Conservation (phyloP, 2,329 filamentous ascomycete species). For the Sodiomyces alkalinus region DNA sequence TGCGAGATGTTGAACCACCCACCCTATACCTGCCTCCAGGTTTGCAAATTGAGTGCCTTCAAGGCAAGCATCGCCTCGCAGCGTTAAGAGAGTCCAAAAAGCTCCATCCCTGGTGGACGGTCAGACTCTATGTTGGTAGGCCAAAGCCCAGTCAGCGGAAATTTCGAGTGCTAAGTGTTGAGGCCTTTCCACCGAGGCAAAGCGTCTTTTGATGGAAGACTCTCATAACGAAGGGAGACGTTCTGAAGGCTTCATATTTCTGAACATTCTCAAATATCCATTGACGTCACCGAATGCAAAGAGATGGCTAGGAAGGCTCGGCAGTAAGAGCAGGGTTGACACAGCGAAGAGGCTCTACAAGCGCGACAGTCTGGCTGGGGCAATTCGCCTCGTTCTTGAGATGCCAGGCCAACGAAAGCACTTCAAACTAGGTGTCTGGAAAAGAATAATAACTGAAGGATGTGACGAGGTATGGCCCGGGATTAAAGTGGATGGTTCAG, state of each 20-base stretch:
- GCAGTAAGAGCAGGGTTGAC: too few relatives aligned
- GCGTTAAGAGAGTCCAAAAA: background rate
- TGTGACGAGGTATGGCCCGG: background rate
- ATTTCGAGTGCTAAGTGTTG: background rate
- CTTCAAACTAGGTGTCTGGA: background rate
- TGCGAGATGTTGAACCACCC: background rate
- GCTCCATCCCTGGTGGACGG: background rate
- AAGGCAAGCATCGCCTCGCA: background rate
- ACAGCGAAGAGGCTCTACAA: background rate
- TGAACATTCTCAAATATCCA: background rate
- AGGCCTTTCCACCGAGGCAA: background rate
- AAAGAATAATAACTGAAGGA: too few relatives aligned
- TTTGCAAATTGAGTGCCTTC: background rate
- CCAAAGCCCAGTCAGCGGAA: background rate
- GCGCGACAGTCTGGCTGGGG: background rate
- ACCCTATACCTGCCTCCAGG: background rate
- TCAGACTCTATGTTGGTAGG: background rate
- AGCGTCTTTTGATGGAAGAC: background rate
- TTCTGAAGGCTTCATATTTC: background rate
- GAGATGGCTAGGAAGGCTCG: background rate
- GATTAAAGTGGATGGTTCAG: background rate
- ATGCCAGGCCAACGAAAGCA: background rate
- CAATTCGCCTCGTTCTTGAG: background rate
- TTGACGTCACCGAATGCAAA: background rate
- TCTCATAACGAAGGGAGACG: background rate